Evolutionary conservation across 208 protist genomes (phyloP).

Genomic region (Trypanosoma caninum): DNA sequence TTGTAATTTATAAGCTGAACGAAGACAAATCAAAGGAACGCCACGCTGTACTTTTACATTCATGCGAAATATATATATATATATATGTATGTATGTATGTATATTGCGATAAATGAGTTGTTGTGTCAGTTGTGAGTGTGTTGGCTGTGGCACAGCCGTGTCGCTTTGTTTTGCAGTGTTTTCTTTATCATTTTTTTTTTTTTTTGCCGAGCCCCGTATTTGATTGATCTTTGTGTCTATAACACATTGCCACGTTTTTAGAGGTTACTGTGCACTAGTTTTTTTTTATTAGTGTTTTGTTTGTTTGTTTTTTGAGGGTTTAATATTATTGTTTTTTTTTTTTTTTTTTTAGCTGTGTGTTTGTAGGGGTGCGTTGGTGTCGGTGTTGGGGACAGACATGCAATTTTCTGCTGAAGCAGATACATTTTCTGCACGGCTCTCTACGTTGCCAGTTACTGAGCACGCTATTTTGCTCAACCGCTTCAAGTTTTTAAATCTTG

Average conservation of each 20-base stretch:
- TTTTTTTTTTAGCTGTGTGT: constrained; percentile 7
- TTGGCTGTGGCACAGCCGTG: no score
- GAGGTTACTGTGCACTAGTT: no score
- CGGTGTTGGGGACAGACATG: not conserved
- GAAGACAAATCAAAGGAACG: not conserved
- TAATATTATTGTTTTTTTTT: not conserved
- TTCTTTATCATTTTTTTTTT: not conserved
- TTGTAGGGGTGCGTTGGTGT: not conserved
- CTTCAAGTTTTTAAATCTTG: constrained; percentile 84
- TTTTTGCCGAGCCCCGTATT: no score
- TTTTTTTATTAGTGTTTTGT: no score
- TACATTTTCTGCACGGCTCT: constrained; percentile 11
- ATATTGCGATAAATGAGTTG: not conserved
- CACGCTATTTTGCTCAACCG: constrained; percentile 73
- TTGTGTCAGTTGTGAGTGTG: not conserved
- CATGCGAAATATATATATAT: not conserved
- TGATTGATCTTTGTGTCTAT: no score
- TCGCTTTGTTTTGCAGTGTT: not conserved
- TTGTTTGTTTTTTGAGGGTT: constrained; percentile 8
- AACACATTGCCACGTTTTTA: no score
- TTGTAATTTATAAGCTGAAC: no score
- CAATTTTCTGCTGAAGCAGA: constrained; percentile 19
- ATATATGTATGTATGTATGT: constrained; percentile 21
- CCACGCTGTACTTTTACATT: not conserved
- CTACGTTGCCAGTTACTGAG: constrained; percentile 29